phyloP scores from a whole-genome alignment of 164 flowering plant species.

The Nymphaea thermarum region DNA sequence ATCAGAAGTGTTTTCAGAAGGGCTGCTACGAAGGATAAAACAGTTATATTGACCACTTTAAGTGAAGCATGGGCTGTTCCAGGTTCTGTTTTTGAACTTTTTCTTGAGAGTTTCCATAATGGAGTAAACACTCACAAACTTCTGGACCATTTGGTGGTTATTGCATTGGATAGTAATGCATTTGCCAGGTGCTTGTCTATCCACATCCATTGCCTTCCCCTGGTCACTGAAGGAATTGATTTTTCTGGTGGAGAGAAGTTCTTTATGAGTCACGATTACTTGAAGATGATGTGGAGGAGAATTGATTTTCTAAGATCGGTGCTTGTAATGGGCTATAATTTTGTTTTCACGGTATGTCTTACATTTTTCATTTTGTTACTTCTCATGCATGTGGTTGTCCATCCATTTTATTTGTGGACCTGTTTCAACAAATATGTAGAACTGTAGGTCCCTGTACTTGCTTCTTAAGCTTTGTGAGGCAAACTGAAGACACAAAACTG shows the following conservation, averaged over 20 bases:
- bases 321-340: constrained; percentile 69
- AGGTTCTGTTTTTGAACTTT: constrained; percentile 56
- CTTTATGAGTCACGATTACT: constrained; percentile 61
- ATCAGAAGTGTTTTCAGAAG: constrained; percentile 40
- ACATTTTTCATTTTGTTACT: neutral
- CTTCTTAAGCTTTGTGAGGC: no score
- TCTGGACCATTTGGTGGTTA: constrained; percentile 60
- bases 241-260: constrained; percentile 55
- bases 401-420: no score
- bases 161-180: constrained; percentile 68
- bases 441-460: no score
- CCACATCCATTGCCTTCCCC: constrained; percentile 58
- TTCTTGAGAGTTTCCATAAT: constrained; percentile 63
- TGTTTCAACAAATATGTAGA: no score
- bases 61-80: constrained; percentile 86
- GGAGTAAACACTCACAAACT: constrained; percentile 51
- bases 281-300: constrained; percentile 90
- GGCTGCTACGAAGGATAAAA: constrained; percentile 53
- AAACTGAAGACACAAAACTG: no score
- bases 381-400: neutral
- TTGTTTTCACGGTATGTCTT: constrained; percentile 59
- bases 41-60: constrained; percentile 69
- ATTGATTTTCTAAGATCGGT: constrained; percentile 51
- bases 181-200: constrained; percentile 38
- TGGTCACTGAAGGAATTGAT: constrained; percentile 50